Evolutionary conservation across 345 rosid genomes (phyloP).

Genomic region (Xanthoceras sorbifolium): DNA sequence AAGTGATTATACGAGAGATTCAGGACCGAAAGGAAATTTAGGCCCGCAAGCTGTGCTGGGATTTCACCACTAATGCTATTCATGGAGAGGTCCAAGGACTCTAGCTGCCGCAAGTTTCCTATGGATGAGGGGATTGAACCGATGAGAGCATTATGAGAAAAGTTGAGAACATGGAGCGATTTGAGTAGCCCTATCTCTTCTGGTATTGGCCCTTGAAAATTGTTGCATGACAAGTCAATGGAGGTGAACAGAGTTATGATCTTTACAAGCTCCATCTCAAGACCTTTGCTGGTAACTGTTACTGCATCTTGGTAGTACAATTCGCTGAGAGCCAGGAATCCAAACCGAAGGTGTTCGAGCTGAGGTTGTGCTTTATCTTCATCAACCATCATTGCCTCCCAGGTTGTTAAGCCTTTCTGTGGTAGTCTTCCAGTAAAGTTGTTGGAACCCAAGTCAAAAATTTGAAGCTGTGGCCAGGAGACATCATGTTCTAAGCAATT

Average conservation of each 20-base stretch:
- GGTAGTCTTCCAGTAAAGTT: constrained; percentile 34
- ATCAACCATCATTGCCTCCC: constrained; percentile 42
- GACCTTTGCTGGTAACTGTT: constrained; percentile 44
- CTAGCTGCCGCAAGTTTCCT: constrained; percentile 18
- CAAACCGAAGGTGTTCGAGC: constrained; percentile 24
- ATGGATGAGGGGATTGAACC: constrained; percentile 25
- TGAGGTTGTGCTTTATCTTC: not conserved
- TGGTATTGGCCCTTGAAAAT: constrained; percentile 38
- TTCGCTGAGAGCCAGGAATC: not conserved
- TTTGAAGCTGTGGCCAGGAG: constrained; percentile 39
- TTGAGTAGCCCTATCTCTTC: constrained; percentile 18
- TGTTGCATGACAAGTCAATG: constrained; percentile 37
- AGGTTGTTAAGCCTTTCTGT: not conserved
- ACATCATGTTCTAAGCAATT: not conserved
- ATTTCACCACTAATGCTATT: constrained; percentile 27
- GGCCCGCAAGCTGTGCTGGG: constrained; percentile 24
- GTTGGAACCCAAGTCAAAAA: constrained; percentile 41
- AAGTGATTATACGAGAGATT: constrained; percentile 40
- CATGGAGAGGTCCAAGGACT: constrained; percentile 39
- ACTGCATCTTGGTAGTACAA: constrained; percentile 38
- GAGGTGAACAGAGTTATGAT: constrained; percentile 45
- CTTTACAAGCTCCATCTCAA: constrained; percentile 36
- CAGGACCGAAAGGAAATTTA: constrained; percentile 34
- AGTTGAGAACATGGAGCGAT: constrained; percentile 26
- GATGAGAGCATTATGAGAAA: constrained; percentile 33